Evolutionary conservation across 441 rosid species (phyloP).

Genomic region (Brassica balearica): DNA sequence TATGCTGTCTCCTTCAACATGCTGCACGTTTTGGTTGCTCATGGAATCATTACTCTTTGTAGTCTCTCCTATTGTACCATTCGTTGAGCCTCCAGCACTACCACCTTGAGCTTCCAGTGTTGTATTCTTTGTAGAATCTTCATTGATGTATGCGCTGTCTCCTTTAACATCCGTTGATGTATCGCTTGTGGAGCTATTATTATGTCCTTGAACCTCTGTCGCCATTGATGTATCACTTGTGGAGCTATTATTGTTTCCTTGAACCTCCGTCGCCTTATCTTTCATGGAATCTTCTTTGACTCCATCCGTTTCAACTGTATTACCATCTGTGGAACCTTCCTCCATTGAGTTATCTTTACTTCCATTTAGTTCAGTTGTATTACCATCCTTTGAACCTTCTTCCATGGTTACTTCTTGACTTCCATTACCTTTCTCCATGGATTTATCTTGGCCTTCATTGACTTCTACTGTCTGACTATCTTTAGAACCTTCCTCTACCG

Average conservation of each 20-base stretch:
- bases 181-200: neutral
- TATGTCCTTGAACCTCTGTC: slow-evolving; percentile 4
- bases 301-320: neutral
- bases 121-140: neutral
- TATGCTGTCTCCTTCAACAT: neutral
- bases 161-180: neutral
- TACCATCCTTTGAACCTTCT: neutral
- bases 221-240: neutral
- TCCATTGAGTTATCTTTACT: neutral
- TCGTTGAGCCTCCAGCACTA: slow-evolving; percentile 3
- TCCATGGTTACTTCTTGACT: neutral
- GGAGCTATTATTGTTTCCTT: neutral
- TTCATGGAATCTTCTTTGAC: neutral
- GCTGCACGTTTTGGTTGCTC: neutral
- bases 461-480: neutral
- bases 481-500: neutral
- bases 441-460: neutral
- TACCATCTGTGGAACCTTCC: neutral
- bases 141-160: slow-evolving; percentile 2
- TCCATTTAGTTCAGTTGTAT: neutral
- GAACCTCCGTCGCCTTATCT: neutral
- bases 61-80: neutral
- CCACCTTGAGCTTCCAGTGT: slow-evolving; percentile 25
- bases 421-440: slow-evolving; percentile 3
- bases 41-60: neutral